These are phyloP conservation scores for Backusella sp. DNA, from an alignment of 192 early-diverging fungal species.

Conservation along the genomic window DNA sequence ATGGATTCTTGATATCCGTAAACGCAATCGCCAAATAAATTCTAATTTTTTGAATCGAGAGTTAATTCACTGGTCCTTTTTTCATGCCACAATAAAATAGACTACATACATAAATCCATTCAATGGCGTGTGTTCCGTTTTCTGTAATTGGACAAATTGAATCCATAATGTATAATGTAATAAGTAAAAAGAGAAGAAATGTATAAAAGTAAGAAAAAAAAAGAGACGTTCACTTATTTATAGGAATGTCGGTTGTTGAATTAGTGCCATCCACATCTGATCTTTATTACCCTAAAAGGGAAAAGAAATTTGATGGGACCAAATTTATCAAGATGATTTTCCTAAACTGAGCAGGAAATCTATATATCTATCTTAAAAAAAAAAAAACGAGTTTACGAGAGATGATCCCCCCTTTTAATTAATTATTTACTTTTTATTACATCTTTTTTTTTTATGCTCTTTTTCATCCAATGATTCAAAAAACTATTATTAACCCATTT, in stretches of 20 bases:
- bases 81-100: not conserved
- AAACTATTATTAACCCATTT: not conserved
- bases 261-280: not conserved
- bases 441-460: not conserved
- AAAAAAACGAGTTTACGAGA: not conserved
- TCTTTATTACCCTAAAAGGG: slow-evolving; percentile 5
- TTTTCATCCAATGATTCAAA: not conserved
- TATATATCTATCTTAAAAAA: not conserved
- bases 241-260: not conserved
- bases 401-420: not conserved
- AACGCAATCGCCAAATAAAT: slow-evolving; percentile 46
- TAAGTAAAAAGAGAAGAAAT: not conserved
- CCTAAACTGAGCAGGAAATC: not conserved
- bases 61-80: not conserved
- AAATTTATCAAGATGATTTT: slow-evolving; percentile 8
- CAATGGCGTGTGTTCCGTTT: slow-evolving; percentile 8
- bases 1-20: slow-evolving; percentile 39
- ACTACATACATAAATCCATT: slow-evolving; percentile 16
- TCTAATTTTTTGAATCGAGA: slow-evolving; percentile 18
- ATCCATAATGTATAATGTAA: slow-evolving; percentile 2
- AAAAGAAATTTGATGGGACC: slow-evolving; percentile 1
- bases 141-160: slow-evolving; percentile 7
- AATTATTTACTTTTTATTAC: not conserved
- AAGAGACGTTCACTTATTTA: not conserved
- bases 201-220: not conserved